These are phyloP conservation scores for Cyberlindnera bimundalis DNA, from an alignment of 805 yeast genomes.

Conservation along the genomic window DNA sequence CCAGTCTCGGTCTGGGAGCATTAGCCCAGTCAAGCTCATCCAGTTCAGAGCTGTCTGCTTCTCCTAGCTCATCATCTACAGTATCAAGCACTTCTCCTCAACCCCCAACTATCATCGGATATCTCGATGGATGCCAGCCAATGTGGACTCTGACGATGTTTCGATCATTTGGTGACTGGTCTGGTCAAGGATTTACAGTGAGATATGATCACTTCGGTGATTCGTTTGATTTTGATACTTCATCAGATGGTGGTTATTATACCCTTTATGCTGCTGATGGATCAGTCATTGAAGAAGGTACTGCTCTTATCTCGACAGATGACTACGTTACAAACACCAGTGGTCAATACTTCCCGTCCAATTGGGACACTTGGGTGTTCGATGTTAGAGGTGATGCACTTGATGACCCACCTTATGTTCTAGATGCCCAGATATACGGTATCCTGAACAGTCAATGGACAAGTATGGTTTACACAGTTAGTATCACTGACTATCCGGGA, in stretches of 20 bases:
- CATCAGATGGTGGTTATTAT: neutral
- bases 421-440: neutral
- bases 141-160: neutral
- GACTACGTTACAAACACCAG: conserved; percentile 7
- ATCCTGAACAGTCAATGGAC: neutral
- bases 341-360: conserved; percentile 2
- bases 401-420: conserved; percentile 1
- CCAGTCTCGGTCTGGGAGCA: too few relatives aligned
- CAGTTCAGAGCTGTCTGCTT: too few relatives aligned
- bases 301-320: conserved; percentile 3
- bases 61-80: too few relatives aligned
- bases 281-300: conserved; percentile 1
- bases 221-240: neutral
- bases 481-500: neutral
- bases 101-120: neutral
- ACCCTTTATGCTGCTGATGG: conserved; percentile 1
- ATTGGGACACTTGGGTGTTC: conserved; percentile 4
- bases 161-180: neutral
- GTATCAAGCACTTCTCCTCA: too few relatives aligned
- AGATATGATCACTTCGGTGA: neutral
- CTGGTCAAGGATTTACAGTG: neutral
- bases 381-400: conserved; percentile 1
- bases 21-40: too few relatives aligned
- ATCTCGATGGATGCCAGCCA: neutral
- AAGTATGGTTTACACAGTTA: neutral